Evolutionary conservation across 169 alveolate species (phyloP).

Genomic region (Eimeria zaria): DNA sequence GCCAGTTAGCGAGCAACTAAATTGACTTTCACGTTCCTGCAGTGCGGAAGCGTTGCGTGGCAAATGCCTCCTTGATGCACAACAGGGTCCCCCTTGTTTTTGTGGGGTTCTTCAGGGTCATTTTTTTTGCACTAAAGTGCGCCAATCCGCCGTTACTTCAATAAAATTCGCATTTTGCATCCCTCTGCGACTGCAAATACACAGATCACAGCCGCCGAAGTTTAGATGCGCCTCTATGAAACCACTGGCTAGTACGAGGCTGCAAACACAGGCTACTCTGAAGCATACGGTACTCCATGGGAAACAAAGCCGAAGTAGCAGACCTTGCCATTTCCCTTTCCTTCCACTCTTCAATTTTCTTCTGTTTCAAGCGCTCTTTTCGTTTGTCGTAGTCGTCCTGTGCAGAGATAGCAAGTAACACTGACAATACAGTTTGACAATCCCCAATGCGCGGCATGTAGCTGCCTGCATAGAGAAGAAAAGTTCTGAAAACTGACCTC

Average conservation of each 20-base stretch:
- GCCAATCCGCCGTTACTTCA: slow-evolving; percentile 78
- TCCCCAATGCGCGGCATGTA: neutral
- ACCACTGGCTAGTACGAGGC: neutral
- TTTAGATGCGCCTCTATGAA: neutral
- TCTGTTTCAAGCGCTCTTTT: slow-evolving; percentile 66
- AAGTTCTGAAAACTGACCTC: slow-evolving; percentile 45
- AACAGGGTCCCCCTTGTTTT: neutral
- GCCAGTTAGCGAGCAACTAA: neutral
- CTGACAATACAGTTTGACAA: neutral
- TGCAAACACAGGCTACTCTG: neutral
- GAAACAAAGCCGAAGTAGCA: neutral
- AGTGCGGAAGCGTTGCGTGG: neutral
- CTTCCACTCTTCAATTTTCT: slow-evolving; percentile 84
- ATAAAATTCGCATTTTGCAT: slow-evolving; percentile 76
- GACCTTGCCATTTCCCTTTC: slow-evolving; percentile 84
- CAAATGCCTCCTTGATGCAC: neutral
- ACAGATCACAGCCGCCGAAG: neutral
- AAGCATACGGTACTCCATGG: neutral
- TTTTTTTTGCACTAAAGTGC: slow-evolving; percentile 39
- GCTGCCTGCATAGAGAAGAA: neutral
- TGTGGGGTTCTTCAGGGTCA: neutral
- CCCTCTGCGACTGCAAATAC: slow-evolving; percentile 67
- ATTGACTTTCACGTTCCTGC: neutral
- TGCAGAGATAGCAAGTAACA: neutral
- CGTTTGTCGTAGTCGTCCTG: slow-evolving; percentile 79